phyloP scores from a whole-genome alignment of 768 basidiomycete species.

The Boletales sp. region DNA sequence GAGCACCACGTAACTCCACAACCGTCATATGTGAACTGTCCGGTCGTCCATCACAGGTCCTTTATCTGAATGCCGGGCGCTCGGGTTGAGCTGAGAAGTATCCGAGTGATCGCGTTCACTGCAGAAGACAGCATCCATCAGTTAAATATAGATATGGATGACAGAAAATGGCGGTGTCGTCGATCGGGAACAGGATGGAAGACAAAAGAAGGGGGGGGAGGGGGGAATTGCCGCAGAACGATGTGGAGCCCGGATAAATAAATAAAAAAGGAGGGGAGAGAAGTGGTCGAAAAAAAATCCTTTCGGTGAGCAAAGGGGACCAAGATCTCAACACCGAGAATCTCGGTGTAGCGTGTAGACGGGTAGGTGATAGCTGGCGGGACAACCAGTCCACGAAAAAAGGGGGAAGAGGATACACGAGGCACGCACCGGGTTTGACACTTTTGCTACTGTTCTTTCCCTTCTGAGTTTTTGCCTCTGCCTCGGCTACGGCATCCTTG shows the following conservation, averaged over 20 bases:
- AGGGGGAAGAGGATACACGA: background rate
- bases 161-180: constrained; percentile 5
- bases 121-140: constrained; percentile 5
- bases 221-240: constrained; percentile 1
- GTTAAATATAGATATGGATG: constrained; percentile 4
- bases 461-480: constrained; percentile 40
- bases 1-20: constrained; percentile 7
- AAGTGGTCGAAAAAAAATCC: background rate
- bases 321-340: background rate
- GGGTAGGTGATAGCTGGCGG: background rate
- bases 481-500: constrained; percentile 41
- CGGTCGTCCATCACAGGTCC: constrained; percentile 49
- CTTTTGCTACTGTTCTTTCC: constrained; percentile 33
- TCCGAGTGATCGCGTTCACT: constrained; percentile 77
- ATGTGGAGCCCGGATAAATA: background rate
- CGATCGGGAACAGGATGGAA: constrained; percentile 13
- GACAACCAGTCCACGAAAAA: background rate
- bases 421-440: constrained; percentile 42
- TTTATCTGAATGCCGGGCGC: constrained; percentile 89
- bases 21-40: background rate
- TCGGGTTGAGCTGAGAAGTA: constrained; percentile 79
- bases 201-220: constrained; percentile 2
- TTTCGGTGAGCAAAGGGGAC: background rate
- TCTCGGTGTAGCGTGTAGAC: background rate
- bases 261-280: background rate